Conservation (phyloP, 2,329 filamentous ascomycete genomes). For the Scedosporium minutisporum region DNA sequence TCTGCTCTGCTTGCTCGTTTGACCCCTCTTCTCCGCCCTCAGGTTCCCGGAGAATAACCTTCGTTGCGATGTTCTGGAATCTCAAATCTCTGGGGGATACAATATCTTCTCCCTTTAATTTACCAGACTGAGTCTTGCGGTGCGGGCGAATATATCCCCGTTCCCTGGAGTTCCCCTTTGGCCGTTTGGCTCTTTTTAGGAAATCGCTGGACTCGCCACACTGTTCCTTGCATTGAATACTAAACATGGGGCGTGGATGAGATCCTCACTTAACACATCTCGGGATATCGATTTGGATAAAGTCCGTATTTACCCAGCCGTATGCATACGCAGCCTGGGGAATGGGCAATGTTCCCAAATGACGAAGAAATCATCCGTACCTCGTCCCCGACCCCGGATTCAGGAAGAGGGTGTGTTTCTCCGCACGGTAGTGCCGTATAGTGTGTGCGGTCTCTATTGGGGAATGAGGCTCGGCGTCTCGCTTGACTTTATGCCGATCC, state of each 20-base stretch:
- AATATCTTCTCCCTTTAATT: not conserved
- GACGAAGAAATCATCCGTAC: not conserved
- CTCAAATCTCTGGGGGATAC: not conserved
- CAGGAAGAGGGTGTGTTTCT: not conserved
- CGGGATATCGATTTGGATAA: not conserved
- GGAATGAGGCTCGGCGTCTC: not conserved
- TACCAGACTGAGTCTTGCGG: not conserved
- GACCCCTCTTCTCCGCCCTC: not conserved
- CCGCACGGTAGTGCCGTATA: not conserved
- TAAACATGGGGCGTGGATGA: not conserved
- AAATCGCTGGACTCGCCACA: not conserved
- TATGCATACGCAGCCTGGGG: not conserved
- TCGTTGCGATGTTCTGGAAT: not conserved
- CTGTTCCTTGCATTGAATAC: slow-evolving; percentile 4
- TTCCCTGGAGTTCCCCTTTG: not conserved
- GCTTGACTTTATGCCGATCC: not conserved
- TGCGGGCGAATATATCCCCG: not conserved
- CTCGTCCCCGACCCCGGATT: not conserved
- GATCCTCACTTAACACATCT: not conserved
- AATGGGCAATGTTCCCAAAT: not conserved
- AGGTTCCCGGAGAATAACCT: not conserved
- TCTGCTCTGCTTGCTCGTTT: not conserved
- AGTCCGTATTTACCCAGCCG: not conserved
- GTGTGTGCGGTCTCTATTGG: not conserved
- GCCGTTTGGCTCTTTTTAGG: not conserved